Base-by-base conservation (phyloP, 2,329 filamentous ascomycete species). In the Ramularia collo-cygni region DNA sequence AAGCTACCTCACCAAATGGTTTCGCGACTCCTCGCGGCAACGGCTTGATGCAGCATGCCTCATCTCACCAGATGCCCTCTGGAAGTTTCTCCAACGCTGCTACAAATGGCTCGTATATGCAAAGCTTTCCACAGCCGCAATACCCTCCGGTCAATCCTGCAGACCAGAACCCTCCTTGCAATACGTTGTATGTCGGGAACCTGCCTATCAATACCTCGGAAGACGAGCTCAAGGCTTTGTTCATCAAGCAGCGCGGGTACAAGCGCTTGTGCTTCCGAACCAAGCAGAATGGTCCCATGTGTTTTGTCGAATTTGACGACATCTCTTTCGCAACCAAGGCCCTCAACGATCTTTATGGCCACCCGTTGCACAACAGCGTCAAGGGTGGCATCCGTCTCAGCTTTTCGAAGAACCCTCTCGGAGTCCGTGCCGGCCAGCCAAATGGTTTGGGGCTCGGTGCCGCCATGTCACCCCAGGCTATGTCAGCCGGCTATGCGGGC, bases 161-260 rank as follows among this genome's bases (percentile, higher is more conserved):
- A 9, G 90, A 98, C 58, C 85, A 95, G 64, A 95, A 96, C 54
- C 90, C 90, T 1, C 92, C 92, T 0, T 96, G 92, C 74, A 96
- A 98, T 60, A 98, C 92, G 0, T 73, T 98, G 5, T 96, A 98
- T 57, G 90, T 98, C 14, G 90, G 92, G n/a, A 96, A 98, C 56
- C 70, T 98, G 30, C 92, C 90, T 0, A 78, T 89, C 41, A 85
- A 95, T 59, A 93, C 89, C 0, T 90, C 85, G 0, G 92, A 98
- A 58, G 90, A 96, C 58, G 92, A 96, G 62, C 75, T 98, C 40
- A 96, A 96, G 65, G 79, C 83, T 15, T 76, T 95, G 58, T 98
- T 98, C 59, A 88, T 83, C 17, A 90, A 89, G 64, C 86, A 93
- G 62, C 81, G 89, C 34, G 92, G 92, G 3, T 98, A 95, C 69